Conservation (phyloP, 2,329 filamentous ascomycete genomes). For the Paecilomyces variotii region DNA sequence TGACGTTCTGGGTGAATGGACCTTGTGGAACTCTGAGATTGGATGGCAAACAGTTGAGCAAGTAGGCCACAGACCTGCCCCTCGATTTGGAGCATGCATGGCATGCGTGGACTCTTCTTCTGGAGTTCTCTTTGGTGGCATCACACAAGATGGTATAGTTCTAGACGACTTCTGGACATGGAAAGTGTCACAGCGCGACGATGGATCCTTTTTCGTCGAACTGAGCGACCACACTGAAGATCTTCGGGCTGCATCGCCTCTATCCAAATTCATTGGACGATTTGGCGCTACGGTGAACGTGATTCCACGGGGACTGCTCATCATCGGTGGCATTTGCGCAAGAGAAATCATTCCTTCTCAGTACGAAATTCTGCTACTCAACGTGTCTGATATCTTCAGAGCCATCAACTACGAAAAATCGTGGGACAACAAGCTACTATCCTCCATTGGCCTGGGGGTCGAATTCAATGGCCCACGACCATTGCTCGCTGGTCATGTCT, state of each 20-base stretch:
- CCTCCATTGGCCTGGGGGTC: conserved; percentile 17
- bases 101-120: conserved; percentile 30
- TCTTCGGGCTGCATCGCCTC: conserved; percentile 16
- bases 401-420: conserved; percentile 12
- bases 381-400: conserved; percentile 12
- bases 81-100: conserved; percentile 52
- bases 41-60: conserved; percentile 44
- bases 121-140: conserved; percentile 66
- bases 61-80: conserved; percentile 30
- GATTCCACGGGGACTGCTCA: conserved; percentile 38
- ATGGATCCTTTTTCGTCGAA: conserved; percentile 19
- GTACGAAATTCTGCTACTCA: conserved; percentile 47
- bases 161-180: conserved; percentile 58
- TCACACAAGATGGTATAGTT: conserved; percentile 56
- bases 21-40: conserved; percentile 45
- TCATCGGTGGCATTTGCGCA: conserved; percentile 46
- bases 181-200: conserved; percentile 42
- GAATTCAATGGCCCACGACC: conserved; percentile 44
- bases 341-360: conserved; percentile 29
- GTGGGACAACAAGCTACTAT: conserved; percentile 17
- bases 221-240: conserved; percentile 18
- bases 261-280: conserved; percentile 28
- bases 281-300: conserved; percentile 47
- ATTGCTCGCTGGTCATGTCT: conserved; percentile 62
- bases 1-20: conserved; percentile 43